These are phyloP conservation scores for Fusarium chaquense DNA, from an alignment of 2,329 filamentous ascomycete species.

Conservation along the genomic window DNA sequence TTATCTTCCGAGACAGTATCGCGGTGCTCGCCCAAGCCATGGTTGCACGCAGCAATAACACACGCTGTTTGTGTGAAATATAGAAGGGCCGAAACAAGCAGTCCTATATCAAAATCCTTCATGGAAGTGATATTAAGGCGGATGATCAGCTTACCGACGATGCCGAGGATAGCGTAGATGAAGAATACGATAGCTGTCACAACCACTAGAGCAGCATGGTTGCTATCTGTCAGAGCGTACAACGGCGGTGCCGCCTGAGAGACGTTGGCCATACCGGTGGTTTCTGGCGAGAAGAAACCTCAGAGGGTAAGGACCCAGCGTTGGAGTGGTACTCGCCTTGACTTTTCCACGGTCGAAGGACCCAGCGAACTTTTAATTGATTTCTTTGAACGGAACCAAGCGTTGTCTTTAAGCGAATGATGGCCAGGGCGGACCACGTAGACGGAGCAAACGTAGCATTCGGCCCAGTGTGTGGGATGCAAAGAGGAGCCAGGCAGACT, in stretches of 20 bases:
- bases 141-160: constrained; percentile 40
- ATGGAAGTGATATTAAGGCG: constrained; percentile 44
- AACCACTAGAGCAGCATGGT: constrained; percentile 43
- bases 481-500: not conserved
- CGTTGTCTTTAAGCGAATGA: constrained; percentile 5
- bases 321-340: not conserved
- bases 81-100: constrained; percentile 18
- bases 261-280: constrained; percentile 24
- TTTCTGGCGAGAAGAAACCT: not conserved
- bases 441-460: constrained; percentile 17
- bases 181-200: constrained; percentile 39
- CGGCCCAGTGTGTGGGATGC: not conserved
- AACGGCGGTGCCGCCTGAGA: constrained; percentile 36
- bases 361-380: not conserved
- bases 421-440: constrained; percentile 1
- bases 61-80: constrained; percentile 41
- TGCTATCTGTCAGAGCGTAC: constrained; percentile 36
- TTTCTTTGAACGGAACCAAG: not conserved
- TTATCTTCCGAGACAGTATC: constrained; percentile 1
- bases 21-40: constrained; percentile 32
- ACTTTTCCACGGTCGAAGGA: not conserved
- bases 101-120: constrained; percentile 35
- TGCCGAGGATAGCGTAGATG: constrained; percentile 39
- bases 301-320: not conserved
- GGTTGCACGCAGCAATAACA: constrained; percentile 35